Evolutionary conservation across 2,329 filamentous ascomycete species (phyloP), one percentile per base, ranked within the genome.

Genomic region (Colletotrichum lini): DNA sequence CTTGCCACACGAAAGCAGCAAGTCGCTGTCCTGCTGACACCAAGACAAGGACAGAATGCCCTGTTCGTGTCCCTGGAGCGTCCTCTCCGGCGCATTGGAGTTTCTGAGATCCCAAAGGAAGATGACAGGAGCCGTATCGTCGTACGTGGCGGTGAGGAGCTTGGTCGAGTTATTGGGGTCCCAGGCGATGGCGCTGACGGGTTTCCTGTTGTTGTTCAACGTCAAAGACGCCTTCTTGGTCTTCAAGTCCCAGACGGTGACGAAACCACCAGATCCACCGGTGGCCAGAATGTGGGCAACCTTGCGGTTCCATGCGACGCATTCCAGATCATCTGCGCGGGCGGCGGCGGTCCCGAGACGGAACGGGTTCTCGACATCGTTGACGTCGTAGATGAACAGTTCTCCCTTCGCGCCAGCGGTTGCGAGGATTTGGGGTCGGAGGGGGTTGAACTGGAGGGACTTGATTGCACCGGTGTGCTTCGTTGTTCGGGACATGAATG

Each of bases 221-320:
- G 95, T 98, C 82, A 99, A 85, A 67, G 95, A 98, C 76, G 98
- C 95, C 84, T 98, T 98, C 89, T 98, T 98, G 15, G 94, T 95
- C 86, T 98, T 98, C 74, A 98, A 88, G 83, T 99, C 96, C 96
- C 96, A 99, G 21, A 99, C 96, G 2, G 96, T 98, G 45, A 98
- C 95, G 78, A 98, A 97, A 5, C 96, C 96, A 60, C 95, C 95
- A 73, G 91, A 93, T 79, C 95, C 96, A 75, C 96, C 96, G 12
- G 96, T 98, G 21, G 96, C 96, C 76, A 99, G 85, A 80, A 99
- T 99, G 80, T 99, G 96, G 16, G 96, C 91, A 52, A 98, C 96
- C 84, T 97, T 98, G 79, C 95, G 95, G 84, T 99, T 99, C 97
- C 97, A 99, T 76, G 98, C 96, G 72, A 99, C 87, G 75, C 95